Evolutionary conservation across 306 rosid genomes (phyloP), one percentile per base, ranked within the genome.

Genomic region (Vachellia pachyceras): DNA sequence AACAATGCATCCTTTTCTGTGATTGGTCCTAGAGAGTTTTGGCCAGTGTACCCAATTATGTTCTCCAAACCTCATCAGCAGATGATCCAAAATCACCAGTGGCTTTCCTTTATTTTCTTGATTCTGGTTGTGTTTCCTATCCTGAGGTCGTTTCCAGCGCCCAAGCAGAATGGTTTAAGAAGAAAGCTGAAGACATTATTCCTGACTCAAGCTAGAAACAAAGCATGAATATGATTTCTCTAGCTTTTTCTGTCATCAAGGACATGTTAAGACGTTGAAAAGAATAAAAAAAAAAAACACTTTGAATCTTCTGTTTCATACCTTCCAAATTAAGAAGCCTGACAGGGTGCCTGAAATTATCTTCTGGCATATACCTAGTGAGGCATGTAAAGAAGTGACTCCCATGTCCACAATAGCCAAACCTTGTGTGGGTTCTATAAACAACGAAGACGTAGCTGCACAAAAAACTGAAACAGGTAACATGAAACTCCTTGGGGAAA

Each of bases 321-420:
- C 78, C 88, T 92, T 29, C 33, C 33, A 29, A 29, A 29, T 29
- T 1, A 29, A 29, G 1, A 29, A 29, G 33, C 33, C 33, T 55
- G 12, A 55, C 63, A 94, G 97, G 52, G 89, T 90, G 44, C 90
- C 94, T 1, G 97, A 94, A 94, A 84, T 94, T 47, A 71, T 91
- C 25, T 94, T 94, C 77, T 94, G 98, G 98, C 98, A 94, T 63
- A 90, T 94, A 82, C 97, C 98, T 57, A 92, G 94, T 84, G 65
- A 42, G 70, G 94, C 94, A 7, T 94, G 86, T 46, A 80, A 85
- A 73, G 79, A 61, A 5, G 97, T 78, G 71, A 95, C 97, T 83
- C 98, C 97, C 55, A 35, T 75, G 25, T 75, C 18, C 17, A 60
- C 70, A 33, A 87, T 91, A 77, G 80, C 69, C 54, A 90, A 90